Conservation (phyloP, 371 early-diverging fungal species). For the Mortierella sp. region DNA sequence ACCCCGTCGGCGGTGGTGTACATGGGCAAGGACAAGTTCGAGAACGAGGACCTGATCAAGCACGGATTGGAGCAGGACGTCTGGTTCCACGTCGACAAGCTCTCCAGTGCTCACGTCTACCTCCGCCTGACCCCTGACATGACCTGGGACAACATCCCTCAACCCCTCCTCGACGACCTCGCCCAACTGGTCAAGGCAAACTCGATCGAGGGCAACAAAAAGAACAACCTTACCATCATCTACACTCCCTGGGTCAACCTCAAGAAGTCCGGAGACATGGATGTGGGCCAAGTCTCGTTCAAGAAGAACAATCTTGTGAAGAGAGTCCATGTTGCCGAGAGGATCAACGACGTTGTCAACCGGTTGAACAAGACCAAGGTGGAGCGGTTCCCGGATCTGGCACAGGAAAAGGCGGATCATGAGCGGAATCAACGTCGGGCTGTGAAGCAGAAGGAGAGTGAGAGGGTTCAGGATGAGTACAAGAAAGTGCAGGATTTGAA, state of each 20-base stretch:
- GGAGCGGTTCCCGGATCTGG: constrained; percentile 83
- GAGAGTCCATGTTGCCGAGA: constrained; percentile 82
- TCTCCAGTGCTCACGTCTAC: constrained; percentile 97
- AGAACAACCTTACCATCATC: constrained; percentile 82
- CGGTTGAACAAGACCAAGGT: constrained; percentile 93
- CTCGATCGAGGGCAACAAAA: constrained; percentile 86
- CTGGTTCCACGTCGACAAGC: constrained; percentile 98
- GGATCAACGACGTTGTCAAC: constrained; percentile 90
- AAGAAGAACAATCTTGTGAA: constrained; percentile 84
- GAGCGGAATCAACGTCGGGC: constrained; percentile 69
- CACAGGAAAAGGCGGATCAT: constrained; percentile 76
- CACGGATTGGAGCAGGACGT: constrained; percentile 95
- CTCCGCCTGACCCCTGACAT: constrained; percentile 82
- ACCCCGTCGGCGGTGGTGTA: constrained; percentile 89
- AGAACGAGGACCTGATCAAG: constrained; percentile 97
- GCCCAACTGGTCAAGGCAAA: constrained; percentile 98
- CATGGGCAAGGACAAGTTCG: constrained; percentile 98
- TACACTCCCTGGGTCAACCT: constrained; percentile 97
- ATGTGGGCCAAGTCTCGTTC: constrained; percentile 95
- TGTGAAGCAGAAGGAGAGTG: constrained; percentile 64
- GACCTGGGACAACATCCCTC: constrained; percentile 87
- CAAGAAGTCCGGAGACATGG: constrained; percentile 94
- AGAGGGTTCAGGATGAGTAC: constrained; percentile 55
- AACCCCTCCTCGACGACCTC: constrained; percentile 81
- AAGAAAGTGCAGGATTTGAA: constrained; percentile 35